These are phyloP conservation scores for Cladorrhinum sp. DNA, from an alignment of 2,329 filamentous ascomycete genomes.

Conservation along the genomic window DNA sequence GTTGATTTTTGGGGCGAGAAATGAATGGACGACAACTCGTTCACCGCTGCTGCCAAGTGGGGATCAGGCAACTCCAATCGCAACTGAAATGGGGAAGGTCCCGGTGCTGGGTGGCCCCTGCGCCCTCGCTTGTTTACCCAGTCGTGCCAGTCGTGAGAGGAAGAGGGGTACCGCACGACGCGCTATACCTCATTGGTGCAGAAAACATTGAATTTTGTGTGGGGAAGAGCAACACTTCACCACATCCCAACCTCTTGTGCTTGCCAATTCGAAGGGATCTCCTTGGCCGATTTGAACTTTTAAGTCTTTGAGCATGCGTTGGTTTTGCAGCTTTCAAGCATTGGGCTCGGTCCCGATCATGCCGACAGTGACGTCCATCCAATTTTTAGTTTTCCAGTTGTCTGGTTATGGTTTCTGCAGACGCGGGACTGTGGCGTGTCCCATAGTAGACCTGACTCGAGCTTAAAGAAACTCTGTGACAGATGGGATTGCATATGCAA, in stretches of 20 bases:
- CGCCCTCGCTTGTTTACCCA: slow-evolving; percentile 24
- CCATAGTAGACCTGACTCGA: neutral
- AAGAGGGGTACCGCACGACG: slow-evolving; percentile 19
- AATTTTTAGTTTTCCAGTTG: neutral
- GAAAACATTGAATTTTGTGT: slow-evolving; percentile 9
- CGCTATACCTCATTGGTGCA: slow-evolving; percentile 20
- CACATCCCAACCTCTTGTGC: neutral
- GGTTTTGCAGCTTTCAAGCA: neutral
- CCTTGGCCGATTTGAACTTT: neutral
- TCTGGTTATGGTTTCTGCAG: neutral
- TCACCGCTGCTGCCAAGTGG: slow-evolving; percentile 30
- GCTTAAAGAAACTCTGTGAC: neutral
- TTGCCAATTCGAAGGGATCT: neutral
- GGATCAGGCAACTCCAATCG: slow-evolving; percentile 29
- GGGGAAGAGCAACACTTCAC: slow-evolving; percentile 12
- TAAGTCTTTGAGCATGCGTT: neutral
- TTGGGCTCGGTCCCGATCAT: neutral
- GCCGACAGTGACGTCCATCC: neutral
- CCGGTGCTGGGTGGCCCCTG: slow-evolving; percentile 27
- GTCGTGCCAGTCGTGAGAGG: slow-evolving; percentile 12
- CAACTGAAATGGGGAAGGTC: slow-evolving; percentile 21
- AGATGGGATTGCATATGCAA: neutral
- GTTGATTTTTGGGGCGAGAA: slow-evolving; percentile 33
- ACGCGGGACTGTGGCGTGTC: neutral
- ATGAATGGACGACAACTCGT: slow-evolving; percentile 24